Conservation (phyloP, 371 early-diverging fungal species). For the Thermomucor indicae-seudaticae region DNA sequence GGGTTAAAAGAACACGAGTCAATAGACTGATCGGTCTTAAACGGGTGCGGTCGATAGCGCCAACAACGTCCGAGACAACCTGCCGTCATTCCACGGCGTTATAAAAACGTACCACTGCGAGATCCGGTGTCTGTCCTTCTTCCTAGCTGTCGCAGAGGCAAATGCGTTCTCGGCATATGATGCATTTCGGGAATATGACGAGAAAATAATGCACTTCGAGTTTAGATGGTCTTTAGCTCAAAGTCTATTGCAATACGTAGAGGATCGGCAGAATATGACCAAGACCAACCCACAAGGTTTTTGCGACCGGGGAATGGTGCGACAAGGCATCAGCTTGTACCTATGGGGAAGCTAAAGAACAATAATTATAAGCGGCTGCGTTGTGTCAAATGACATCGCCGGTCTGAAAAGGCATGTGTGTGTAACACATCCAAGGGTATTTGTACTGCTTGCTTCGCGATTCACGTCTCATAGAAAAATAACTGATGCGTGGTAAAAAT, state of each 20-base stretch:
- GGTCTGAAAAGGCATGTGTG: neutral
- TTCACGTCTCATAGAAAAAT: too few species aligned
- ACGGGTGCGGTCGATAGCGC: slow-evolving; percentile 2
- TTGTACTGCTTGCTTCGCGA: too few species aligned
- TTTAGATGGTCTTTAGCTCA: neutral
- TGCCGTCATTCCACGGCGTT: slow-evolving; percentile 3
- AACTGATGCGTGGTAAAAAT: too few species aligned
- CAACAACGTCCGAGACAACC: slow-evolving; percentile 2
- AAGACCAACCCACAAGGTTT: neutral
- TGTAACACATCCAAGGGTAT: neutral
- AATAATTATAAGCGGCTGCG: neutral
- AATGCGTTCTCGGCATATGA: slow-evolving; percentile 3
- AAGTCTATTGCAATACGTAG: neutral
- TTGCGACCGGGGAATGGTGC: neutral
- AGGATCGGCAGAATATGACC: neutral
- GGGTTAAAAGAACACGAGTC: too few species aligned
- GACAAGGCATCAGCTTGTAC: neutral
- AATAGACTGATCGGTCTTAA: too few species aligned
- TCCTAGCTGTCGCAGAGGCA: slow-evolving; percentile 2
- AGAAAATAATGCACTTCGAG: neutral
- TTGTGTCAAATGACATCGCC: neutral
- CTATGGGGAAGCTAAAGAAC: neutral
- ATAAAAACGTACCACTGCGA: slow-evolving; percentile 2
- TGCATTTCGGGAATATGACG: neutral
- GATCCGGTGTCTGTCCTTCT: slow-evolving; percentile 4